Conservation (phyloP, 1,284 basidiomycete species). For the Tremellales sp. region DNA sequence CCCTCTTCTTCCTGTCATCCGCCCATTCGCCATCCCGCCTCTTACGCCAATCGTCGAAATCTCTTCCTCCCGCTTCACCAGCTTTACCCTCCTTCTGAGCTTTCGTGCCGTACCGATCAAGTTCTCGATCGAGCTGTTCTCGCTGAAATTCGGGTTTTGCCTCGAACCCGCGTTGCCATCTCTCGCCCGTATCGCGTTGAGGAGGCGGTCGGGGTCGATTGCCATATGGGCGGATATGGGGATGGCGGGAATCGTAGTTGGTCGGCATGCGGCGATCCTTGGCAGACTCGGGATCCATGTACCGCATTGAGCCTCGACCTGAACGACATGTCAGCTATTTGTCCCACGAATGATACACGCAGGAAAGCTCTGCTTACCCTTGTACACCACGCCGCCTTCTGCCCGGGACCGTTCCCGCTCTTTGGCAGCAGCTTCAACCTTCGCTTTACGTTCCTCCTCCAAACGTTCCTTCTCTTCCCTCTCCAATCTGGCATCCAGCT, state of each 20-base stretch:
- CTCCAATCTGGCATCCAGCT: constrained; percentile 48
- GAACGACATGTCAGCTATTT: neutral
- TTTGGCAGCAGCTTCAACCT: constrained; percentile 31
- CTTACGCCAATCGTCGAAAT: neutral
- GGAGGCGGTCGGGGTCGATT: neutral
- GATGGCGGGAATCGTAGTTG: constrained; percentile 24
- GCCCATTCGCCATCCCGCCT: neutral
- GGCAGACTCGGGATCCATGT: constrained; percentile 43
- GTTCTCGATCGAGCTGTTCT: constrained; percentile 21
- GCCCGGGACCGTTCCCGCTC: constrained; percentile 29
- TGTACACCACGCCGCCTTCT: constrained; percentile 41
- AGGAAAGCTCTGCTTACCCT: constrained; percentile 42
- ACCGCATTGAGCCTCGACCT: constrained; percentile 48
- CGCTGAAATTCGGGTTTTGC: constrained; percentile 12
- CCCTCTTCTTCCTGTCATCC: neutral
- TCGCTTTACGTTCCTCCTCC: constrained; percentile 30
- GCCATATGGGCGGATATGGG: neutral
- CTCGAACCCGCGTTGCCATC: constrained; percentile 20
- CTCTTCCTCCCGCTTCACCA: constrained; percentile 52
- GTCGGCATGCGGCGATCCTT: constrained; percentile 11
- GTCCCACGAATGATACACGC: neutral
- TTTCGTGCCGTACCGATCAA: constrained; percentile 21
- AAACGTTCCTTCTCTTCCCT: constrained; percentile 46
- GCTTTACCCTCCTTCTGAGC: constrained; percentile 56
- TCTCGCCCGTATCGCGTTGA: constrained; percentile 5